These are phyloP conservation scores for Chaetomiaceae sp. DNA, from an alignment of 2,329 filamentous ascomycete species.

Conservation along the genomic window DNA sequence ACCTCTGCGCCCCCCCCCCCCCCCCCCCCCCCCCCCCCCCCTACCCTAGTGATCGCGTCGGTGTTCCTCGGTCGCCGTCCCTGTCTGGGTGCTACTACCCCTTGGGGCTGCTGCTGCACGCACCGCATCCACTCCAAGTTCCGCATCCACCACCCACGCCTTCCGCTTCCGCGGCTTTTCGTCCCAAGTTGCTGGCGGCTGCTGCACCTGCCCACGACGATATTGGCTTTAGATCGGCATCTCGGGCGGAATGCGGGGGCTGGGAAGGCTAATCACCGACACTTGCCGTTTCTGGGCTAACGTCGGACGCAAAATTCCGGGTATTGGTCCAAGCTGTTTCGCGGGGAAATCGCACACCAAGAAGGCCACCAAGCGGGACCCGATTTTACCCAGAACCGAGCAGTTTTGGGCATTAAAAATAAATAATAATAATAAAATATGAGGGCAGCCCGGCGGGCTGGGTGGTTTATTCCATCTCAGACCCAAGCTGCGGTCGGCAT, in stretches of 20 bases:
- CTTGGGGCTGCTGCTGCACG: too few species aligned
- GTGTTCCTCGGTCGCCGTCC: background rate
- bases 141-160: constrained; percentile 3
- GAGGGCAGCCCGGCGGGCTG: too few species aligned
- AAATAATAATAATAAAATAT: background rate
- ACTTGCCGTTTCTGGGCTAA: constrained; percentile 25
- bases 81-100: background rate
- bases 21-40: too few species aligned
- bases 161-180: constrained; percentile 18
- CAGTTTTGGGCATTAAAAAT: too few species aligned
- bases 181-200: constrained; percentile 1
- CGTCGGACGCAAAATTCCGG: constrained; percentile 25
- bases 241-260: constrained; percentile 29
- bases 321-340: constrained; percentile 16
- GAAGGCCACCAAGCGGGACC: background rate
- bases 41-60: constrained; percentile 20
- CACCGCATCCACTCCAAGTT: too few species aligned
- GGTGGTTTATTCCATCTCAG: background rate
- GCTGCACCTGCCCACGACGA: constrained; percentile 18
- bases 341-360: constrained; percentile 1
- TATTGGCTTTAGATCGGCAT: constrained; percentile 25
- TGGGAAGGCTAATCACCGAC: constrained; percentile 27
- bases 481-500: background rate
- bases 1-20: too few species aligned
- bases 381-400: background rate